Base-by-base conservation (phyloP, 2,329 filamentous ascomycete species). In the Aschersonia sp. region DNA sequence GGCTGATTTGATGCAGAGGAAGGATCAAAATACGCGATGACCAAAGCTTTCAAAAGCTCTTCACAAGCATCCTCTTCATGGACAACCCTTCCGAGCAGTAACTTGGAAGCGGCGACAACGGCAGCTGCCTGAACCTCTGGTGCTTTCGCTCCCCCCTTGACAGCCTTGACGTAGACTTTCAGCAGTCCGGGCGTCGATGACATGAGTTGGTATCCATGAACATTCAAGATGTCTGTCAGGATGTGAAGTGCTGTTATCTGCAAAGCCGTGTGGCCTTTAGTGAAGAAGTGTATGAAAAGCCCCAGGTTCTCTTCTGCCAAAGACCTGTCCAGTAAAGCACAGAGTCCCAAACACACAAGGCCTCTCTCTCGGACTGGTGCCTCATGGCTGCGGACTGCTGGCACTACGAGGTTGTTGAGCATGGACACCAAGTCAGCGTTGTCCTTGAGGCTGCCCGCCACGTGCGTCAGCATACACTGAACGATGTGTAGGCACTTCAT, bases 401-500 rank as follows among this genome's bases (percentile, higher is more conserved):
- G 92, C 2, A 98, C 88, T 42, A 98, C 87, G 7, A 98, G 76
- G 54, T 92, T 97, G 70, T 98, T 97, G 45, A 98, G 73, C 84
- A 97, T 95, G n/a, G 86, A 86, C 4, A 94, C 87, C n/a, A 97
- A 69, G 59, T 94, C 84, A 49, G 84, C 81, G 61, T 95, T 95
- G 55, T 89, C 78, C 64, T 95, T 88, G 39, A 97, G 71, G 58
- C 85, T 85, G 51, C 87, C 87, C 47, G 85, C 76, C 8, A 98
- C 87, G 59, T 97, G 95, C 60, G 94, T 82, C 46, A 98, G 75
- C 85, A 97, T 95, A 71, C 88, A 97, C 64, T 95, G 87, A 30
- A 94, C 89, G 55, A 98, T 95, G 60, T 95, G 86, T 51, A 98
- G 74, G 63, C 92, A 97, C 67, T 97, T 97, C 79, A 95, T 89